These are phyloP conservation scores for Populus euphratica DNA, from an alignment of 345 rosid genomes.

Conservation along the genomic window DNA sequence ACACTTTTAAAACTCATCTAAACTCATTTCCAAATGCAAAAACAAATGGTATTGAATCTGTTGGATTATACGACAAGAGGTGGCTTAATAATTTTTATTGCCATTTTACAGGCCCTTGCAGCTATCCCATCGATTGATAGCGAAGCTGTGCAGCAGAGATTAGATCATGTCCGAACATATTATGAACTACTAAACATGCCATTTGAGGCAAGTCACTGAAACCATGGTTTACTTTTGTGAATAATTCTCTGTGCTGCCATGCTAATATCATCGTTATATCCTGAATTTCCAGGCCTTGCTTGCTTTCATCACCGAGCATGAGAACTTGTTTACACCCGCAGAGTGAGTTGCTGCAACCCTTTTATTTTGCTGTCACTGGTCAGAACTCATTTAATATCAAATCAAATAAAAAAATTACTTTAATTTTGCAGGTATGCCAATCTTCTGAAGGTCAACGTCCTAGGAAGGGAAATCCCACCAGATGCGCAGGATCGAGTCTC, in stretches of 20 bases:
- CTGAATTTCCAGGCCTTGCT: constrained; percentile 65
- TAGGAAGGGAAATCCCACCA: constrained; percentile 79
- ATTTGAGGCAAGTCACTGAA: constrained; percentile 63
- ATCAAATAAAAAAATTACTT: neutral
- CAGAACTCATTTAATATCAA: neutral
- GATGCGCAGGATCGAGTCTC: constrained; percentile 71
- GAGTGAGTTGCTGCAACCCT: constrained; percentile 52
- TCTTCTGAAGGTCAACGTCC: constrained; percentile 76
- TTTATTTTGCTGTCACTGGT: neutral
- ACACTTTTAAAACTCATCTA: too few species aligned
- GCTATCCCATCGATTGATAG: constrained; percentile 85
- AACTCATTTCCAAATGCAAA: too few species aligned
- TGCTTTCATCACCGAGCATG: constrained; percentile 78
- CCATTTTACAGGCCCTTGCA: constrained; percentile 69
- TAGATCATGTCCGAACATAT: constrained; percentile 85
- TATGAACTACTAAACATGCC: constrained; percentile 94
- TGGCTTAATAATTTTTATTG: neutral
- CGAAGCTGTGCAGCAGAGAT: constrained; percentile 63
- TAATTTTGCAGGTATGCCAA: constrained; percentile 56
- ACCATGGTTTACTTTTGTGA: neutral
- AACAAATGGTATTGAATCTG: neutral
- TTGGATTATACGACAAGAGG: neutral
- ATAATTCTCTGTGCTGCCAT: neutral
- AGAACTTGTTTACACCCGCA: constrained; percentile 52
- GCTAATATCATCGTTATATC: neutral